These are phyloP conservation scores for Aspergillus oerlinghausenensis DNA, from an alignment of 2,329 filamentous ascomycete genomes.

Conservation along the genomic window DNA sequence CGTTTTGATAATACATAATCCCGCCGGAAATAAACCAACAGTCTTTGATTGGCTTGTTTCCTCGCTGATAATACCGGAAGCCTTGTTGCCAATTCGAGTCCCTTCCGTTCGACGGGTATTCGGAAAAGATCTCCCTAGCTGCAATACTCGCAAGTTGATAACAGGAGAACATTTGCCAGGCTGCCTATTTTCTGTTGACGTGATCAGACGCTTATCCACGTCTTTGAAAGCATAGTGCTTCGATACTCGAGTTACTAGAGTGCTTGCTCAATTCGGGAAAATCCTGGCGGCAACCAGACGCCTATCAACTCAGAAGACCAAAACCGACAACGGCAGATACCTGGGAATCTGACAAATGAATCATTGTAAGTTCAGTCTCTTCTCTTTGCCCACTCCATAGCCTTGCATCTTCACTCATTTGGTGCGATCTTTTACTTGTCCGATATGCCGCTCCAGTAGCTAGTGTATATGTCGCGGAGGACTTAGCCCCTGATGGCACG, in stretches of 20 bases:
- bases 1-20: neutral
- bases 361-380: slow-evolving; percentile 15
- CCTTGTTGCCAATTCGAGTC: neutral
- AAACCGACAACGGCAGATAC: neutral
- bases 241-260: slow-evolving; percentile 16
- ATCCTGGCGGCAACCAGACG: slow-evolving; percentile 18
- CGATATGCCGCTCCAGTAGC: neutral
- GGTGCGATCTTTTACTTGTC: slow-evolving; percentile 18
- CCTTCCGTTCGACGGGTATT: slow-evolving; percentile 3
- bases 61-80: neutral
- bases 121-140: neutral
- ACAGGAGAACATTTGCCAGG: slow-evolving; percentile 2
- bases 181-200: slow-evolving; percentile 10
- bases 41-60: neutral
- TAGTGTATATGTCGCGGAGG: neutral
- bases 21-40: neutral
- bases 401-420: slow-evolving; percentile 12
- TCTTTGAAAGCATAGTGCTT: slow-evolving; percentile 10
- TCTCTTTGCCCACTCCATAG: slow-evolving; percentile 2
- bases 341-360: slow-evolving; percentile 16
- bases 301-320: slow-evolving; percentile 8
- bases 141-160: neutral
- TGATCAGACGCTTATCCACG: slow-evolving; percentile 13
- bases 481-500: slow-evolving; percentile 9
- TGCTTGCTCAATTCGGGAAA: slow-evolving; percentile 19